Evolutionary conservation across 148 eudicot species (phyloP), one percentile per base, ranked within the genome.

Genomic region (Silene conica): DNA sequence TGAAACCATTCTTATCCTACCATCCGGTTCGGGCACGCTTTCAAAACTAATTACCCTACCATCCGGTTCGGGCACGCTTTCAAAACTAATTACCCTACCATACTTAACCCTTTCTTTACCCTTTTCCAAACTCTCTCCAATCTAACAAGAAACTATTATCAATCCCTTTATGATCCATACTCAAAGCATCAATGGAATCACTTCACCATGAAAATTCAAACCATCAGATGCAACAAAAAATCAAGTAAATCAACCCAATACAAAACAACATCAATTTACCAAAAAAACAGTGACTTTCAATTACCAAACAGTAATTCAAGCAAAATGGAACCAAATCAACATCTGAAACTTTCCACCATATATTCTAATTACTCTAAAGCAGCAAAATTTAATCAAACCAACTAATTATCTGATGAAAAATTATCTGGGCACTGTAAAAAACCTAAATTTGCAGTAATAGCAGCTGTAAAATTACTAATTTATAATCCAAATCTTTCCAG

Each of bases 181-280:
- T 48, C 55, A 50, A 50, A 50, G 55, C 16, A 50, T 12, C 55
- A 50, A 50, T 50, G 8, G 55, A 18, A 64, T 38, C 48, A 34
- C 46, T 64, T 64, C 21, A 64, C 34, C 68, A 64, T 64, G 68
- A 64, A 16, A 31, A 31, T 34, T 28, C 48, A 60, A 64, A 34
- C 68, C 68, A 64, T 64, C 21, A 64, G 31, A 64, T 60, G 21
- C 20, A 63, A 5, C 41, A 63, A 25, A n/a, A 63, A 63, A 14
- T 60, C 28, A 60, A 60, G 15, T 63, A 63, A 70, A 13, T 70
- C 10, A 12, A 70, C 60, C n/a, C 38, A 52, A 25, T 15, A 43
- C 23, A 63, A 26, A 38, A 38, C 43, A 31, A 3, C 5, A 31
- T 5, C 34, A 31, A 31, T 21, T 72, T 20, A 48, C 60, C 64